Evolutionary conservation across 1,284 basidiomycete species (phyloP).

Genomic region (Hortiboletus rubellus): DNA sequence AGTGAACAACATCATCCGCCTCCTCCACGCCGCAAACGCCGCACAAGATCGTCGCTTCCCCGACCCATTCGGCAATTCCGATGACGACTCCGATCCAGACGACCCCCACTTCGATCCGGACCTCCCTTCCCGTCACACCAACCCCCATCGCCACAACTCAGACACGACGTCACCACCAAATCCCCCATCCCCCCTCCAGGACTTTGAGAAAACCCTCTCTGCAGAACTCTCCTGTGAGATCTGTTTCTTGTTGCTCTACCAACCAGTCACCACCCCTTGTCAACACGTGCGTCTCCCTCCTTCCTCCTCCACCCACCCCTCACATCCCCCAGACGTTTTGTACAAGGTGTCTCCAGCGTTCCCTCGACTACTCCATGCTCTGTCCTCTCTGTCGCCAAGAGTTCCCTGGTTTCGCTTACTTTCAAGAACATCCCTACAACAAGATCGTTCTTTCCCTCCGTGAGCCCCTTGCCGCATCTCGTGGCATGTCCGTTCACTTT

Average conservation of each 20-base stretch:
- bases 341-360: conserved; percentile 82
- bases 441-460: conserved; percentile 67
- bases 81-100: conserved; percentile 31
- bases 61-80: conserved; percentile 24
- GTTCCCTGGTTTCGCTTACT: conserved; percentile 76
- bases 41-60: conserved; percentile 19
- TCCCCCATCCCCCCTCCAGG: conserved; percentile 19
- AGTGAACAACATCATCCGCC: conserved; percentile 58
- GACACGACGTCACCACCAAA: conserved; percentile 22
- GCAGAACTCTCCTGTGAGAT: conserved; percentile 87
- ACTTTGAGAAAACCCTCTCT: conserved; percentile 70
- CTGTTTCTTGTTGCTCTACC: conserved; percentile 80
- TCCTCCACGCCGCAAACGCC: conserved; percentile 39
- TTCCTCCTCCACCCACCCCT: conserved; percentile 12
- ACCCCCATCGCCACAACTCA: conserved; percentile 18
- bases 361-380: conserved; percentile 78
- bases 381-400: conserved; percentile 87
- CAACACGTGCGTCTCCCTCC: conserved; percentile 71
- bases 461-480: conserved; percentile 38
- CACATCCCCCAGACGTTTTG: conserved; percentile 76
- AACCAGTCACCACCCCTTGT: conserved; percentile 90
- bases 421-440: conserved; percentile 77
- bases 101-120: conserved; percentile 5
- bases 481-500: conserved; percentile 13
- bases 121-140: conserved; percentile 5